Conservation (phyloP, 225 moss, liverwort and hornwort genomes). For the Climacium dendroides region DNA sequence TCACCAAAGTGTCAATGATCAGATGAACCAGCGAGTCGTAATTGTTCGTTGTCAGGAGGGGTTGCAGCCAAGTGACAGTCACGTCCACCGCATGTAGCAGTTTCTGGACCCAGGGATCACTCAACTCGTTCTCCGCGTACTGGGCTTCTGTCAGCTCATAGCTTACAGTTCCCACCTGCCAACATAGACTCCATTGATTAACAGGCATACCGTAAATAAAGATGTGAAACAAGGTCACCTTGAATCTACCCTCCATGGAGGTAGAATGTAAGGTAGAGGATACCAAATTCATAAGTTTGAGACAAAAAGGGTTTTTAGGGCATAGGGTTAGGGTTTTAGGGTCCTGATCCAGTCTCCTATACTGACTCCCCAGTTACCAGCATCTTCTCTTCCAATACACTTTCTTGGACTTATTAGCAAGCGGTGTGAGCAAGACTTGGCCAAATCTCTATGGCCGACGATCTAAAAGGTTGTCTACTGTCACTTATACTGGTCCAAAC, state of each 20-base stretch:
- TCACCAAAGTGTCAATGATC: conserved; percentile 62
- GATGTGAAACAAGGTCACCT: neutral
- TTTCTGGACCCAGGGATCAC: conserved; percentile 87
- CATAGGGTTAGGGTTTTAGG: no score
- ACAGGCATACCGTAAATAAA: neutral
- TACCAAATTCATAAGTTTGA: neutral
- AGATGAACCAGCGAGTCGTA: conserved; percentile 79
- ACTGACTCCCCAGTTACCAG: neutral
- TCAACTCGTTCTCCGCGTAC: conserved; percentile 87
- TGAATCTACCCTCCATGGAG: neutral
- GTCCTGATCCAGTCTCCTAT: neutral
- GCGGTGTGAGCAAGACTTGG: neutral
- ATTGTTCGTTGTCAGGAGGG: conserved; percentile 68
- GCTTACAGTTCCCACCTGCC: conserved; percentile 46
- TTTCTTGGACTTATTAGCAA: neutral
- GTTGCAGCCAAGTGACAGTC: conserved; percentile 69
- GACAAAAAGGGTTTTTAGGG: neutral
- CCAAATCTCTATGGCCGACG: neutral
- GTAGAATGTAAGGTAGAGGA: neutral
- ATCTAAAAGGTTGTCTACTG: neutral
- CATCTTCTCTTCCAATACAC: neutral
- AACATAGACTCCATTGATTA: neutral
- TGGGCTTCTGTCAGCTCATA: conserved; percentile 75
- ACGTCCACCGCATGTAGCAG: conserved; percentile 60
- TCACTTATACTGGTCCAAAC: neutral